Evolutionary conservation across 192 early-diverging fungal genomes (phyloP).

Genomic region (Paraglomus brasilianum): DNA sequence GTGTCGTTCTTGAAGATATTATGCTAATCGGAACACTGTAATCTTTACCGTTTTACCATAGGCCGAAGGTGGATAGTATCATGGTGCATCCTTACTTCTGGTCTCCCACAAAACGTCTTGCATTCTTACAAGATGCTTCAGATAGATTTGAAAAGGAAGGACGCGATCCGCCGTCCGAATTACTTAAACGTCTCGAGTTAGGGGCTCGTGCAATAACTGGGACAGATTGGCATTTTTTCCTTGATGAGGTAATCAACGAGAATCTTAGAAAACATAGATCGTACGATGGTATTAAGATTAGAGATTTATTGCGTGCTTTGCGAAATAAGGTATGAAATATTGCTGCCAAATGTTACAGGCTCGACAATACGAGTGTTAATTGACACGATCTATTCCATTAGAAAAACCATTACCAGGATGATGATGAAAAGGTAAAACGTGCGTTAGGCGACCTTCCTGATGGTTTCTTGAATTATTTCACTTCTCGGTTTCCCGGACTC

Average conservation of each 20-base stretch:
- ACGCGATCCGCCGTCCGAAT: slow-evolving; percentile 62
- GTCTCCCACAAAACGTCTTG: slow-evolving; percentile 77
- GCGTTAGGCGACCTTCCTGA: slow-evolving; percentile 83
- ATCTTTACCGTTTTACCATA: slow-evolving; percentile 31
- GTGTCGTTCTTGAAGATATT: slow-evolving; percentile 6
- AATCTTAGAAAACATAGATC: slow-evolving; percentile 91
- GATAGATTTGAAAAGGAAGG: slow-evolving; percentile 92
- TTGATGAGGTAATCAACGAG: slow-evolving; percentile 70
- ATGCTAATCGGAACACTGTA: slow-evolving; percentile 3
- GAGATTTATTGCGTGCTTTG: slow-evolving; percentile 86
- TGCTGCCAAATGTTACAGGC: slow-evolving; percentile 10
- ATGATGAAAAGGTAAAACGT: slow-evolving; percentile 71
- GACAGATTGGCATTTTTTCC: slow-evolving; percentile 70
- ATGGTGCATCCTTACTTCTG: slow-evolving; percentile 96
- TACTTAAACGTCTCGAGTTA: slow-evolving; percentile 67
- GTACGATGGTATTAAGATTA: slow-evolving; percentile 81
- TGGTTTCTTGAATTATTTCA: slow-evolving; percentile 87
- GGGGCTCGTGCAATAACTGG: slow-evolving; percentile 62
- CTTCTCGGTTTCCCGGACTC: slow-evolving; percentile 83
- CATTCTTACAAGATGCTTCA: slow-evolving; percentile 92
- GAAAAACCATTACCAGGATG: slow-evolving; percentile 98
- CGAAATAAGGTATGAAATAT: slow-evolving; percentile 82
- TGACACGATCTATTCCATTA: slow-evolving; percentile 31
- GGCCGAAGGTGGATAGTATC: slow-evolving; percentile 73
- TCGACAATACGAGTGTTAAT: background rate